Percentiles rank a stretch among this genome's conserved stretches.
phyloP scores from a whole-genome alignment of 1,284 basidiomycete species.

The Heterobasidion parviporum region DNA sequence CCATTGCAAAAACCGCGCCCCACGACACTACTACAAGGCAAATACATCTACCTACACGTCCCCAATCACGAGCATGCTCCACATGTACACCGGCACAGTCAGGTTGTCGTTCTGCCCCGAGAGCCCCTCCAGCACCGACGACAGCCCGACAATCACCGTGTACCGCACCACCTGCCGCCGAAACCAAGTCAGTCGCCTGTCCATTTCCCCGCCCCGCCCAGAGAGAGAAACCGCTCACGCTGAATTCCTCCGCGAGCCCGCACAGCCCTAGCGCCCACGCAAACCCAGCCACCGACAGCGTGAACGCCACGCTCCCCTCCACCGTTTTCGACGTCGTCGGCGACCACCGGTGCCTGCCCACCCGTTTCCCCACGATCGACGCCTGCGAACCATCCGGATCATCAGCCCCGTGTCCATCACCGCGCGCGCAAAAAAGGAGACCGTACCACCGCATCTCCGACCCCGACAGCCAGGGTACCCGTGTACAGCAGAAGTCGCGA shows the following conservation, averaged over 20 bases:
- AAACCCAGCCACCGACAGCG: conserved; percentile 58
- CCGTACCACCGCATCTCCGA: conserved; percentile 87
- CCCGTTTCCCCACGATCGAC: conserved; percentile 82
- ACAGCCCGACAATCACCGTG: conserved; percentile 47
- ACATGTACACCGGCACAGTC: conserved; percentile 83
- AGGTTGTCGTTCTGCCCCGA: conserved; percentile 94
- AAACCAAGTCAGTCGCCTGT: background rate
- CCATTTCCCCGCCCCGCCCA: background rate
- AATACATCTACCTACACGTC: conserved; percentile 24
- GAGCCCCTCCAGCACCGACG: conserved; percentile 77
- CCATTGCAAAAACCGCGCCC: too few relatives aligned
- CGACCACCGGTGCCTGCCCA: conserved; percentile 82
- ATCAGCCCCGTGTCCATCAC: background rate
- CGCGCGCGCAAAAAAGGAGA: conserved; percentile 10
- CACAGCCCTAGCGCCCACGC: conserved; percentile 66
- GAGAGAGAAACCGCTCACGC: conserved; percentile 41
- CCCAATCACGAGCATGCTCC: conserved; percentile 64
- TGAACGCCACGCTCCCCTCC: conserved; percentile 85
- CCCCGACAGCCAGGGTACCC: conserved; percentile 85
- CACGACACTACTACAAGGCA: background rate
- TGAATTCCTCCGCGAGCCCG: conserved; percentile 67
- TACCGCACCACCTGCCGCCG: conserved; percentile 42
- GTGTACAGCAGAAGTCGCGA: conserved; percentile 74
- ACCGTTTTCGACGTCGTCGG: conserved; percentile 80
- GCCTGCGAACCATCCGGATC: conserved; percentile 40